A percentile compares a stretch with the other conserved stretches of the same genome.
These are phyloP conservation scores for Pseudogymnoascus pannorum DNA, from an alignment of 2,329 filamentous ascomycete species.

Conservation along the genomic window DNA sequence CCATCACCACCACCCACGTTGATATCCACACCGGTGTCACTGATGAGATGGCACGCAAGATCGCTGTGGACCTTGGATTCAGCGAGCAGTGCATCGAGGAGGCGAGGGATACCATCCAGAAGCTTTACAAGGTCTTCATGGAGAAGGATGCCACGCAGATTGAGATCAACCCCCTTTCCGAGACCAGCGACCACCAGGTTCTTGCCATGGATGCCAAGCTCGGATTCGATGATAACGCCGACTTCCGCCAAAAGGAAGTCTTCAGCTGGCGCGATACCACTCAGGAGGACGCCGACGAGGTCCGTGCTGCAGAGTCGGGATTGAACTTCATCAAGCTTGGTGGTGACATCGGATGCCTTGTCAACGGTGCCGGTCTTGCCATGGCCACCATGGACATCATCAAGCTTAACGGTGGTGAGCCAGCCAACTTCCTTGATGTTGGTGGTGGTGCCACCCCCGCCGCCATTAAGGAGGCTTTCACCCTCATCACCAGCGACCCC, in stretches of 20 bases:
- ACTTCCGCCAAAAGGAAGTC: conserved; percentile 95
- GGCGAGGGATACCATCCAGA: conserved; percentile 93
- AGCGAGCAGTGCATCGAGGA: conserved; percentile 96
- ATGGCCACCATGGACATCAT: conserved; percentile 99
- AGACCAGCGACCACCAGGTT: conserved; percentile 97
- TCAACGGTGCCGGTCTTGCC: conserved; percentile 97
- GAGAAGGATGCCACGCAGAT: conserved; percentile 99
- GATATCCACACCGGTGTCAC: conserved; percentile 94
- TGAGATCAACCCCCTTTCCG: conserved; percentile 97
- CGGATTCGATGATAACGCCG: conserved; percentile 96
- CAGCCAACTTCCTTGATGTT: conserved; percentile 98
- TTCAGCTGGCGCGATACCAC: conserved; percentile 90
- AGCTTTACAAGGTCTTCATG: conserved; percentile 97
- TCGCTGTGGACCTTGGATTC: conserved; percentile 90
- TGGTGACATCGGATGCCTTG: conserved; percentile 96
- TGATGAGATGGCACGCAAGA: conserved; percentile 84
- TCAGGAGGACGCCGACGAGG: conserved; percentile 96
- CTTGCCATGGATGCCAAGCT: conserved; percentile 99
- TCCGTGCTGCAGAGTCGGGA: conserved; percentile 87
- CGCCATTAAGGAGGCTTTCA: conserved; percentile 95
- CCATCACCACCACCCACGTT: conserved; percentile 88
- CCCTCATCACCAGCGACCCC: conserved; percentile 95
- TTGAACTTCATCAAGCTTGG: conserved; percentile 99
- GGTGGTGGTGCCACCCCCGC: conserved; percentile 94
- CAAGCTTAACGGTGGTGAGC: conserved; percentile 94